A percentile compares a stretch with the other conserved stretches of the same genome.
phyloP scores from a whole-genome alignment of 2,329 filamentous ascomycete genomes.

The Colletotrichum truncatum region DNA sequence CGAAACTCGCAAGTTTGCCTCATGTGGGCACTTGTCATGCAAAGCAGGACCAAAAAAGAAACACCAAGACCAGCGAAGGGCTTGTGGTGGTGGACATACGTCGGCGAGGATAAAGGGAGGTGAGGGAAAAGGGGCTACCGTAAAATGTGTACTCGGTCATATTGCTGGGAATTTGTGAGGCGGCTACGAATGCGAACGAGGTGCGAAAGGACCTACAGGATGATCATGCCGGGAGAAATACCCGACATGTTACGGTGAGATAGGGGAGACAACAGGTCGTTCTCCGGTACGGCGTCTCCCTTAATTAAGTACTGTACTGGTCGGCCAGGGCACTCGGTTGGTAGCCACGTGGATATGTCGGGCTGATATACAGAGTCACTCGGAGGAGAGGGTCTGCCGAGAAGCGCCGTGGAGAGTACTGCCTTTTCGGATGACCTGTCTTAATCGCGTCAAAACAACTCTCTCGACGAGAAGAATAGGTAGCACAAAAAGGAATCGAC shows the following conservation, averaged over 20 bases:
- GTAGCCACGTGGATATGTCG: background rate
- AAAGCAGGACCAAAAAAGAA: too few relatives aligned
- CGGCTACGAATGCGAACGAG: background rate
- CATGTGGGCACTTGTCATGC: too few relatives aligned
- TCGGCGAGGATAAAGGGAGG: background rate
- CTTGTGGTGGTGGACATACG: background rate
- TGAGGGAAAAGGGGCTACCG: background rate
- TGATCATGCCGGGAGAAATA: constrained; percentile 6
- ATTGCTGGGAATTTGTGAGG: background rate
- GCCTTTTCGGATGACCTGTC: constrained; percentile 19
- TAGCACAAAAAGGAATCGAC: constrained; percentile 10
- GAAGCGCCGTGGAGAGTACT: constrained; percentile 23
- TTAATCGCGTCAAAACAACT: background rate
- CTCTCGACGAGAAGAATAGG: constrained; percentile 4
- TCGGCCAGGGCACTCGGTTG: background rate
- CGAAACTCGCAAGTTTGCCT: constrained; percentile 18
- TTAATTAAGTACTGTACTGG: background rate
- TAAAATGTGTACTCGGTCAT: background rate
- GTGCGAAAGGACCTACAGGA: constrained; percentile 1
- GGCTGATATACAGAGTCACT: background rate
- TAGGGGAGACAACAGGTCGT: background rate
- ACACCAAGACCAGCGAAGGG: too few relatives aligned
- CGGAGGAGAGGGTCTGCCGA: background rate
- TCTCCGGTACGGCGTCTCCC: too few relatives aligned
- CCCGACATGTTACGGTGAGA: constrained; percentile 15